These are phyloP conservation scores for Mycena rosella DNA, from an alignment of 768 basidiomycete species.

Conservation along the genomic window DNA sequence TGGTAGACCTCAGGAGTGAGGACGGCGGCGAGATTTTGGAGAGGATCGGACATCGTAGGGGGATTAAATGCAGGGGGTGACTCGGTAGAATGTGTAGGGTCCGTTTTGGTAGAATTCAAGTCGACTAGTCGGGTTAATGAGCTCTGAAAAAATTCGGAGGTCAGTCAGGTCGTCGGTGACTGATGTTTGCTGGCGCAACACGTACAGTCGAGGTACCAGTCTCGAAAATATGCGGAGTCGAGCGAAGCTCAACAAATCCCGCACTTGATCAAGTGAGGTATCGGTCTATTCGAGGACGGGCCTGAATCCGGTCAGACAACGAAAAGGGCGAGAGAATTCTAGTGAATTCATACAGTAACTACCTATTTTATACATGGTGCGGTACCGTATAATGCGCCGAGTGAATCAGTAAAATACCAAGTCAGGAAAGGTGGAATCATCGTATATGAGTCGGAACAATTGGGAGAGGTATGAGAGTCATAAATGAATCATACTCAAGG, in stretches of 20 bases:
- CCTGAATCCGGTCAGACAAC: constrained; percentile 7
- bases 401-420: background rate
- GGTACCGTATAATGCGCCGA: constrained; percentile 19
- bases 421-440: background rate
- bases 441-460: background rate
- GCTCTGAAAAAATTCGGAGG: background rate
- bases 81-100: constrained; percentile 1
- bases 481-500: too few relatives aligned
- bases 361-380: constrained; percentile 6
- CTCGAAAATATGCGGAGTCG: constrained; percentile 11
- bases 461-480: background rate
- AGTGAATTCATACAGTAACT: background rate
- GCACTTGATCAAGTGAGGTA: constrained; percentile 19
- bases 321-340: constrained; percentile 10
- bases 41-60: background rate
- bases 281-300: background rate
- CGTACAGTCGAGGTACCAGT: constrained; percentile 16
- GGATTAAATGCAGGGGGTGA: background rate
- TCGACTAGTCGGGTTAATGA: background rate
- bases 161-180: constrained; percentile 5
- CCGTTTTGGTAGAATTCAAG: constrained; percentile 14
- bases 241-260: constrained; percentile 2
- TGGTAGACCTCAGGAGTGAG: constrained; percentile 16
- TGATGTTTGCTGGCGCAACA: constrained; percentile 7
- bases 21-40: constrained; percentile 1